These are phyloP conservation scores for Metrosideros polymorpha DNA, from an alignment of 441 rosid genomes.

Conservation along the genomic window DNA sequence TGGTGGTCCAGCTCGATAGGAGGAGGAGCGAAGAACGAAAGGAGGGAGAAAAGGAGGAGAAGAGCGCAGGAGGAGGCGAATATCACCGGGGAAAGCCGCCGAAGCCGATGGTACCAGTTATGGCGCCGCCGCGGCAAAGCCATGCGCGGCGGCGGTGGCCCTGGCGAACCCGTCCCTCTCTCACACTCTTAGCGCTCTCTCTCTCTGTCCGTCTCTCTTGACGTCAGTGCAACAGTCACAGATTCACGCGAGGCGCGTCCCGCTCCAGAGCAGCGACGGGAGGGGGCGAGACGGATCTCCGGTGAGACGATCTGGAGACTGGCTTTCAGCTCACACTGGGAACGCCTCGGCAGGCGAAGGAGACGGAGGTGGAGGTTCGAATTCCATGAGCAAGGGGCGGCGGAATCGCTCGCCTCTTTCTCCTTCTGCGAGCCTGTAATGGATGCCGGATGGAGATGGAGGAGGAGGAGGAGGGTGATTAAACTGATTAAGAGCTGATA, in stretches of 20 bases:
- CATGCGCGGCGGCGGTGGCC: neutral
- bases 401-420: neutral
- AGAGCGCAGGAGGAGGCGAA: constrained; percentile 1
- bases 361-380: neutral
- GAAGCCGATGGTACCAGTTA: neutral
- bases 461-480: neutral
- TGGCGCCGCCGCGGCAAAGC: constrained; percentile 17
- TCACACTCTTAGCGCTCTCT: neutral
- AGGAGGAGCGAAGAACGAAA: constrained; percentile 6
- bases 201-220: neutral
- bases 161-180: neutral
- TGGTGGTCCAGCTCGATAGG: constrained; percentile 7
- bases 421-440: neutral
- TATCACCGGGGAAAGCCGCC: neutral
- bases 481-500: neutral
- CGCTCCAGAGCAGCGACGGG: neutral
- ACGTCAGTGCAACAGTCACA: neutral
- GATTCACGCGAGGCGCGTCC: neutral
- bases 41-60: constrained; percentile 10
- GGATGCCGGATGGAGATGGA: too few relatives aligned
- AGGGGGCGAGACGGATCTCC: neutral
- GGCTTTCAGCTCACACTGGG: neutral
- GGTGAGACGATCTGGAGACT: neutral
- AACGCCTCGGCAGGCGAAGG: neutral
- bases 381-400: too few relatives aligned